phyloP scores from a whole-genome alignment of 2,329 filamentous ascomycete species.

The Penicillium oxalicum region DNA sequence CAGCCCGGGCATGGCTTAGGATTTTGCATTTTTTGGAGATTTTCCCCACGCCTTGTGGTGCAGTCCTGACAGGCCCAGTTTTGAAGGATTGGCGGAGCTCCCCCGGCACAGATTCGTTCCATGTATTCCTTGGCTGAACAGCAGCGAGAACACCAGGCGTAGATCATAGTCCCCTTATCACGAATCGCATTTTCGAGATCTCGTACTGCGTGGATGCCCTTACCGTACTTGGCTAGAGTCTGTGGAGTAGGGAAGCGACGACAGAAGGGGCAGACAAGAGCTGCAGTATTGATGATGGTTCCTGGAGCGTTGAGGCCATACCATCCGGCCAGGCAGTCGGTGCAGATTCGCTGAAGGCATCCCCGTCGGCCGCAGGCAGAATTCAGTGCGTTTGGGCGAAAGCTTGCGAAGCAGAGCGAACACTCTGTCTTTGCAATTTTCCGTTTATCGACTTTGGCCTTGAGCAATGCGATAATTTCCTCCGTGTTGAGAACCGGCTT shows the following conservation, averaged over 20 bases:
- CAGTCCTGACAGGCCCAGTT: not conserved
- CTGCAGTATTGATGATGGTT: not conserved
- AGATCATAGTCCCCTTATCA: constrained; percentile 41
- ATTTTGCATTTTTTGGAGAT: no score
- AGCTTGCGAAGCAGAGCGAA: constrained; percentile 41
- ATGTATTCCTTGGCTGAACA: constrained; percentile 39
- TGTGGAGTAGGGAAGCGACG: not conserved
- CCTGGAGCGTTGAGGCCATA: not conserved
- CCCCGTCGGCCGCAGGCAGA: constrained; percentile 44
- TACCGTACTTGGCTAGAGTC: not conserved
- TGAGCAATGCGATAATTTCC: not conserved
- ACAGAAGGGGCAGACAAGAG: not conserved
- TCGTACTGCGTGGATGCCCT: not conserved
- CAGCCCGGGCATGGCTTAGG: constrained; percentile 36
- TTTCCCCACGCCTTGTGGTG: not conserved
- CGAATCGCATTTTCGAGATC: not conserved
- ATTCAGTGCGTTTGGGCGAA: constrained; percentile 34
- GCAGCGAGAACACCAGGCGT: constrained; percentile 46
- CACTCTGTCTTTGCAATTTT: not conserved
- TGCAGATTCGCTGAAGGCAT: constrained; percentile 43
- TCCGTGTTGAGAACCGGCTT: not conserved
- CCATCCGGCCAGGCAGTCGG: constrained; percentile 37
- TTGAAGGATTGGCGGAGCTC: constrained; percentile 23
- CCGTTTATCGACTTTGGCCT: not conserved
- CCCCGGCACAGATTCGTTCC: constrained; percentile 42